Base-by-base conservation (phyloP, 768 basidiomycete species). In the Boletus fagicola region DNA sequence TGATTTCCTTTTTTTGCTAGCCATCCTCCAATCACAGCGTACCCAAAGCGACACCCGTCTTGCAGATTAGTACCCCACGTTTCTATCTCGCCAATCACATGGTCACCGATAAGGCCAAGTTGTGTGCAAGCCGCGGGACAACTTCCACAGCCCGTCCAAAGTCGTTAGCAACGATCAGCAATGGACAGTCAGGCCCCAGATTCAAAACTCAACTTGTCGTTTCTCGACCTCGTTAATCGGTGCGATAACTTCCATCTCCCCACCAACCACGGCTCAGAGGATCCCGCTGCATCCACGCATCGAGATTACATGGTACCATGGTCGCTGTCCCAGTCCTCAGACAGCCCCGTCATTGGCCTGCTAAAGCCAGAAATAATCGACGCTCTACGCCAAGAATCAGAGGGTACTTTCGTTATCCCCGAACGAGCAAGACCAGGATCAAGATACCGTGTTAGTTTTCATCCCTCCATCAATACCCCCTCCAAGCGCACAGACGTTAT, bases 201-300 rank as follows among this genome's bases (percentile, higher is more conserved):
- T 40, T 47, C 56, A 18, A 44, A 18, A 7, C 24, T 35, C 49
- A 57, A 18, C 50, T 38, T 67, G 35, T 78, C 80, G 20, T 85
- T 86, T 63, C 78, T 93, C 26, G 80, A 87, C 26, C 67, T 94
- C 56, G 73, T 94, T 58, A 75, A 84, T 50, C 67, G 73, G 42
- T 92, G 89, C 78, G 84, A 94, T 71, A 94, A 94, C 70, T 84
- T 83, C 53, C 78, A 75, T 38, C 62, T 71, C 57, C 78, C 65
- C 72, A 61, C 56, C 66, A 68, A 57, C 54, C 65, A 56, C 56
- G 58, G 55, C 16, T 64, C 52, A 28, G 49, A 53, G 20, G 54
- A 72, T 49, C 73, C 69, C 18, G 53, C 71, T 5, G 31, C 39
- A 71, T 53, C 33, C 42, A 58, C 71, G 16, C 71, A 75, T 50